These are phyloP conservation scores for Vaccinium darrowii DNA, from an alignment of 148 eudicot genomes.

Conservation along the genomic window DNA sequence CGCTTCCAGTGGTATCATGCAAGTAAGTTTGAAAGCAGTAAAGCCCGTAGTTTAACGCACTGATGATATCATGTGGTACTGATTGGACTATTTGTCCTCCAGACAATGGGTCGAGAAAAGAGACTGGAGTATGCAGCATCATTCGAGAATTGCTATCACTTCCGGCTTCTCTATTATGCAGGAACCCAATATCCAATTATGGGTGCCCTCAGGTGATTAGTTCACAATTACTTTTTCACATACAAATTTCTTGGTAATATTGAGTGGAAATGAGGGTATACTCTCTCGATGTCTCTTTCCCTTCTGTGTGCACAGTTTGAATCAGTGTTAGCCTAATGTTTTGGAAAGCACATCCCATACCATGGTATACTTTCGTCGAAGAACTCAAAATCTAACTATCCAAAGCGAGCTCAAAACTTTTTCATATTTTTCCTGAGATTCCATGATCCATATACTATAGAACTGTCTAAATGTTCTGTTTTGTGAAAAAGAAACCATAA, in stretches of 20 bases:
- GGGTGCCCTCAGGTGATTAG: conserved; percentile 86
- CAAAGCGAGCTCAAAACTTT: neutral
- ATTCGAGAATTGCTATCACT: conserved; percentile 79
- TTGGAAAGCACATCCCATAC: neutral
- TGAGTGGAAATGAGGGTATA: neutral
- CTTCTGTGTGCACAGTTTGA: neutral
- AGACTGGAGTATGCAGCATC: conserved; percentile 93
- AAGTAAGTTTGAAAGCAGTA: conserved; percentile 51
- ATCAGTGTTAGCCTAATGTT: neutral
- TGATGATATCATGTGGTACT: conserved; percentile 9
- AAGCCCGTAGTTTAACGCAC: neutral
- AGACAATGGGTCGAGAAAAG: conserved; percentile 98
- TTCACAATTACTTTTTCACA: neutral
- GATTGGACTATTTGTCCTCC: conserved; percentile 19
- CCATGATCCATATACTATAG: no score
- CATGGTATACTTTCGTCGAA: neutral
- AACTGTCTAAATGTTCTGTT: no score
- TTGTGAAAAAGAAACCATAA: no score
- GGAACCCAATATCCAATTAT: conserved; percentile 98
- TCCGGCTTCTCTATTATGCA: conserved; percentile 84
- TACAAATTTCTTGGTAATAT: neutral
- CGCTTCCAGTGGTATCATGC: conserved; percentile 95
- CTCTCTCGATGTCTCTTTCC: neutral
- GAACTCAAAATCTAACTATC: neutral
- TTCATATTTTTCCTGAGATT: neutral